Base-by-base conservation (phyloP, 1,284 basidiomycete genomes). In the Coniferiporia sulphurascens region DNA sequence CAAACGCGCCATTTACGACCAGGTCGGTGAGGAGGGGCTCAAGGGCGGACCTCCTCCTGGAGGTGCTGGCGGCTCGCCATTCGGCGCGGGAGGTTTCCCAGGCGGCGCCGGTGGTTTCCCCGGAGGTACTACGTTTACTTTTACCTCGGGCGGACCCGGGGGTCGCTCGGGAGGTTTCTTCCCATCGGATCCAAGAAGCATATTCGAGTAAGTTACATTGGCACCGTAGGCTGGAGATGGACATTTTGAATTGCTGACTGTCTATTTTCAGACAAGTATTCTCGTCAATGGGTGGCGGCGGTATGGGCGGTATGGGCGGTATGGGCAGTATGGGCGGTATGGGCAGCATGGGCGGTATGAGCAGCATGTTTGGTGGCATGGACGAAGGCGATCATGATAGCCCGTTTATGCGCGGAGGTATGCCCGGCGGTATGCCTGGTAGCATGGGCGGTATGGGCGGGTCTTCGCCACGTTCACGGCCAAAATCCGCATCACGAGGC, bases 21-120 rank as follows among this genome's bases (percentile, higher is more conserved):
- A 96, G 66, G 90, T 94, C 62, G 96, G 96, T 36, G 96, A 98
- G 72, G 96, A 98, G 65, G 96, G 96, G 1, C 80, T 98, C 65
- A 98, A 98, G 72, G 81, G 80, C 17, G 82, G 82, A 38, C 80
- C 78, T 38, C 80, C 78, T 13, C 68, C 82, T 35, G 78, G 82
- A 58, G 80, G 80, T 5, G 78, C 81, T 53, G 78, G 78, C 7
- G 70, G 74, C 13, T 64, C 63, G 38, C 71, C 73, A 15, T 73
- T 74, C 51, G 72, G 74, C 13, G 76, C 76, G 54, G 72, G 76
- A 38, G 74, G 74, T 9, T 79, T 81, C 56, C 80, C 80, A 27
- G 76, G 77, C 19, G 85, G 67, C 6, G 61, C 77, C 6, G 72
- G 72, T n/a, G 71, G 74, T 4, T 84, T 84, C 73, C 81, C 81